Percentiles rank a stretch among this genome's conserved stretches.
phyloP scores from a whole-genome alignment of 2,329 filamentous ascomycete genomes.

The Aspergillus novoparasiticus region DNA sequence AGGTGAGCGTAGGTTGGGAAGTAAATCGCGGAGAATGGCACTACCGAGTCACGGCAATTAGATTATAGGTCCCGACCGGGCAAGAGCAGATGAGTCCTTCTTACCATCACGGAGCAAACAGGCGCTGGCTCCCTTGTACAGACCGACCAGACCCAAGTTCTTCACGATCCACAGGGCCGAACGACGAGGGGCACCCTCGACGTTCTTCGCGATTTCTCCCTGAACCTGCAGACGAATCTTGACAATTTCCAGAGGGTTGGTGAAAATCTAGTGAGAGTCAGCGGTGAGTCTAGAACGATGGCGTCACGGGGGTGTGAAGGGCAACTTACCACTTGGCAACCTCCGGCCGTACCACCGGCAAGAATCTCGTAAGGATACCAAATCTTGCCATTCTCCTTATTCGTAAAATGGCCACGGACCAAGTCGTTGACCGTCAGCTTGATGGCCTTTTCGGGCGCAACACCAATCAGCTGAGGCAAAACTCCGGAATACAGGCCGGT shows the following conservation, averaged over 20 bases:
- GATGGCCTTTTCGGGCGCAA: conserved; percentile 99
- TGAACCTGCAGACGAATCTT: conserved; percentile 98
- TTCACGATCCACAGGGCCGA: conserved; percentile 97
- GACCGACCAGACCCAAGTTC: conserved; percentile 87
- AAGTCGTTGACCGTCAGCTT: conserved; percentile 98
- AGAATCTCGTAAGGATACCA: conserved; percentile 72
- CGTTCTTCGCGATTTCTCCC: conserved; percentile 87
- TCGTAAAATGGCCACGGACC: conserved; percentile 74
- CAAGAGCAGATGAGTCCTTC: conserved; percentile 24
- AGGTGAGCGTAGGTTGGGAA: conserved; percentile 96
- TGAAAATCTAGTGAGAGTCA: conserved; percentile 70
- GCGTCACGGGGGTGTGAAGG: conserved; percentile 10
- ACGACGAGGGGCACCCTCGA: conserved; percentile 79
- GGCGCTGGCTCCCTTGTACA: conserved; percentile 95
- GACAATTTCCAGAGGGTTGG: conserved; percentile 97
- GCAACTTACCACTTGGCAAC: conserved; percentile 86
- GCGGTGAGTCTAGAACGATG: conserved; percentile 9
- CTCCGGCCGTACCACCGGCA: conserved; percentile 86
- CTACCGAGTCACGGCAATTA: conserved; percentile 38
- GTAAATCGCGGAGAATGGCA: conserved; percentile 98
- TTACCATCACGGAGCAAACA: conserved; percentile 82
- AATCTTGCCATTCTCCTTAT: conserved; percentile 74
- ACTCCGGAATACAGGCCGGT: conserved; percentile 91
- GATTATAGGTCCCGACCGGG: neutral
- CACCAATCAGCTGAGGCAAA: conserved; percentile 90